These are phyloP conservation scores for Zelonia costaricensis DNA, from an alignment of 208 protist species.

Conservation along the genomic window DNA sequence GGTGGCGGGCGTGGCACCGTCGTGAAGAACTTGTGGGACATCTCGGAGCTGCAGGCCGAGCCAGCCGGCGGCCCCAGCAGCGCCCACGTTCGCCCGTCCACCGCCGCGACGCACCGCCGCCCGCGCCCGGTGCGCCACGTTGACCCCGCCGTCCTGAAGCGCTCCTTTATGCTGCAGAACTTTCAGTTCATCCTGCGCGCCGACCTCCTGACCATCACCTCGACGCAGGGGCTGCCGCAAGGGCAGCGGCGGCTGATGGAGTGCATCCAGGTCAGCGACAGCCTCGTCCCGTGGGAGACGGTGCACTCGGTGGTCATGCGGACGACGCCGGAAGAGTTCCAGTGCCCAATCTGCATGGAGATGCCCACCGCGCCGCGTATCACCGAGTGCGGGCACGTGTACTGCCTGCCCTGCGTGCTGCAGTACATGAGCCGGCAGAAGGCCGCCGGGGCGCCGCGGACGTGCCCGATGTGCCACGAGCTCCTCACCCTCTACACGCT, in stretches of 20 bases:
- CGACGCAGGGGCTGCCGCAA: slow-evolving; percentile 49
- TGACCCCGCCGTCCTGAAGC: slow-evolving; percentile 52
- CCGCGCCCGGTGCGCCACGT: slow-evolving; percentile 31
- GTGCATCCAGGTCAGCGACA: slow-evolving; percentile 52
- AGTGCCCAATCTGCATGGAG: slow-evolving; percentile 87
- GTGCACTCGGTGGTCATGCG: slow-evolving; percentile 85
- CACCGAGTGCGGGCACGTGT: slow-evolving; percentile 86
- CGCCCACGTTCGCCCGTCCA: not conserved
- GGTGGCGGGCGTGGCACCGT: slow-evolving; percentile 26
- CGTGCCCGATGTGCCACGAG: slow-evolving; percentile 79
- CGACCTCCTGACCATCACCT: slow-evolving; percentile 51
- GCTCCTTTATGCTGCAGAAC: slow-evolving; percentile 86
- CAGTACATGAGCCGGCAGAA: slow-evolving; percentile 62
- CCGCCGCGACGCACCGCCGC: slow-evolving; percentile 19
- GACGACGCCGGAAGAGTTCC: slow-evolving; percentile 63
- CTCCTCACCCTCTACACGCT: slow-evolving; percentile 47
- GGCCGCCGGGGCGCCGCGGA: slow-evolving; percentile 45
- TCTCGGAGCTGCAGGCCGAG: slow-evolving; percentile 13
- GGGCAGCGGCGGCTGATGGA: slow-evolving; percentile 62
- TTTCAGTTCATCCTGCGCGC: slow-evolving; percentile 86
- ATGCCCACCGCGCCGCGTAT: slow-evolving; percentile 68
- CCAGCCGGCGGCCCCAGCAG: not conserved
- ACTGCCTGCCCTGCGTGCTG: slow-evolving; percentile 79
- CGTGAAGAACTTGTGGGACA: slow-evolving; percentile 31
- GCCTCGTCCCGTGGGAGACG: slow-evolving; percentile 70